Conservation (phyloP, 345 rosid species). For the Eutrema yunnanense region DNA sequence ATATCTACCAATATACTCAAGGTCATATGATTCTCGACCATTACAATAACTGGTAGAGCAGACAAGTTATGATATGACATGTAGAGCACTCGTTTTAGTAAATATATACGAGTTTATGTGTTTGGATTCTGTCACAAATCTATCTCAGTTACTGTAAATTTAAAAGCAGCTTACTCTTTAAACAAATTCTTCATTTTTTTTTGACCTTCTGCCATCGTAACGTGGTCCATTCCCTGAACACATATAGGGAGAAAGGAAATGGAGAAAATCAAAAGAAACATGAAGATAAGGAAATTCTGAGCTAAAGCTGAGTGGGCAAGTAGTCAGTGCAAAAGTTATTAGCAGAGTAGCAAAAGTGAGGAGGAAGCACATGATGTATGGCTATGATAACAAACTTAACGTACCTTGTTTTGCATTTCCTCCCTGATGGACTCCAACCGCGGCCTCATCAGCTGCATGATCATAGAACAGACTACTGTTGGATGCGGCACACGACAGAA, state of each 20-base stretch:
- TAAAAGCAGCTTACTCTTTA: conserved; percentile 55
- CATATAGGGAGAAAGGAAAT: neutral
- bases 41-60: neutral
- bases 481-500: neutral
- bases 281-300: neutral
- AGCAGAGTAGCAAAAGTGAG: neutral
- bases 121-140: neutral
- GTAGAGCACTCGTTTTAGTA: neutral
- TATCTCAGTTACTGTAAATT: neutral
- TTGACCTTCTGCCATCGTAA: conserved; percentile 49
- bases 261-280: neutral
- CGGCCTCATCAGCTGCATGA: conserved; percentile 67
- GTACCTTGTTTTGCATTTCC: conserved; percentile 52
- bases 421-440: conserved; percentile 55
- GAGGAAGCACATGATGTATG: neutral
- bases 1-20: neutral
- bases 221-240: conserved; percentile 48
- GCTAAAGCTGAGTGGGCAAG: neutral
- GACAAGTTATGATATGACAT: neutral
- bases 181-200: conserved; percentile 59
- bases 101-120: neutral
- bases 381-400: conserved; percentile 1
- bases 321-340: neutral
- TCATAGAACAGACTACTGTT: conserved; percentile 18
- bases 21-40: neutral